Evolutionary conservation across 2,329 filamentous ascomycete genomes (phyloP), one percentile per base, ranked within the genome.

Genomic region (Exserohilum turcica): DNA sequence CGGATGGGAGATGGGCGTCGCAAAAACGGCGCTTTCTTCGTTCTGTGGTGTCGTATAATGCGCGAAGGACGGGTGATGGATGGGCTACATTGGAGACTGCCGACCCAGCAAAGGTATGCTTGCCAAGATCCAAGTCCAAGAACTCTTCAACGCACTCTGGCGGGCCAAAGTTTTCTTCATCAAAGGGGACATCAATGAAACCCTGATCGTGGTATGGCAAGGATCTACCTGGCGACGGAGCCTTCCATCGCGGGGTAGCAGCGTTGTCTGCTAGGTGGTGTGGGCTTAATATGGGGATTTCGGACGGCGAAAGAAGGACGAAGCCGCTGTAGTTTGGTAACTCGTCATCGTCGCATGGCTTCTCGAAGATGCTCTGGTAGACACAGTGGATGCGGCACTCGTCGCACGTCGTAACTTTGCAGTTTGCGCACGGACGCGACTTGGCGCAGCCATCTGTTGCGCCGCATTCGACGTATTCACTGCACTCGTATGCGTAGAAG

Each of bases 331-430:
- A 70, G 24, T 65, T 64, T 0, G 68, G 64, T 6, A 74, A 44
- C 27, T 73, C 71, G 19, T 71, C 66, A 1, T 61, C 54, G 1
- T 68, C 65, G 15, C 57, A 57, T 2, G 64, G 51, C 3, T 57
- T 37, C 48, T 69, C 63, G 50, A 63, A 65, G 43, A 65, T 65
- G 39, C 61, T 70, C 32, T 72, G 69, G 35, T 71, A 74, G 4
- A 72, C 67, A 51, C 67, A 70, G 43, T 74, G 71, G 29, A 72
- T 65, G 6, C 71, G 64, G 39, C 71, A 74, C 47, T 74, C 71
- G 33, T 74, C 54, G 54, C 71, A 74, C 2, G 71, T 74, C n/a
- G 54, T 70, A 1, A 62, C 50, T 13, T 59, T 61, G 49, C 71
- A 74, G 6, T 36, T 54, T 7, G 55, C 40, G 37, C 71, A 74